Conservation (phyloP, 352 stramenopile species). For the Pelagophyceae sp. region DNA sequence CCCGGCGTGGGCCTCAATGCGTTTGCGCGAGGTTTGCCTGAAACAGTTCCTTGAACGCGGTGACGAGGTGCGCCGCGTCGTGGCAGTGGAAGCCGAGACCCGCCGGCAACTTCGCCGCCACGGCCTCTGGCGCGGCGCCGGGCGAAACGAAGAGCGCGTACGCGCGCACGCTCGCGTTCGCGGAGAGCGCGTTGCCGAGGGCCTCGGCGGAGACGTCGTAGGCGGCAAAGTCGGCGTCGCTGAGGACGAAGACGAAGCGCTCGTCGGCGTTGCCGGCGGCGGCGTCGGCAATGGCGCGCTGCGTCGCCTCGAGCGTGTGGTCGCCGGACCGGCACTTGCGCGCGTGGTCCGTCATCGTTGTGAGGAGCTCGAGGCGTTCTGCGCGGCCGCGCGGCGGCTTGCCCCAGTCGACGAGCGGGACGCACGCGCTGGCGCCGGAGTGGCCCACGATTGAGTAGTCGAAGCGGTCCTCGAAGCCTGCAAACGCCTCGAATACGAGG, state of each 20-base stretch:
- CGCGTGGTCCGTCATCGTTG: background rate
- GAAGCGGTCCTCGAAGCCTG: too few species aligned
- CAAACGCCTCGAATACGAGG: conserved; percentile 78
- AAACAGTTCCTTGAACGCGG: too few species aligned
- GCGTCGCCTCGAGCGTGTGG: background rate
- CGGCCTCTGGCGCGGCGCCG: too few species aligned
- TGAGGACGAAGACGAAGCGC: background rate
- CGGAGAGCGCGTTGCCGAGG: too few species aligned
- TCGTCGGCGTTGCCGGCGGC: background rate
- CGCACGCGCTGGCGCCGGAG: background rate
- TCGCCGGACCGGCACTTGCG: background rate
- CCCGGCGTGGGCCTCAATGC: too few species aligned
- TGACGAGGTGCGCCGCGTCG: too few species aligned
- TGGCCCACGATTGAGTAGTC: background rate
- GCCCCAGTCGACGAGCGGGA: background rate
- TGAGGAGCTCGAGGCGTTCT: background rate
- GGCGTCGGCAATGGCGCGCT: background rate
- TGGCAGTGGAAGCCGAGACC: too few species aligned
- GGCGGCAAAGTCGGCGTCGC: background rate
- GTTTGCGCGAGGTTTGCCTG: too few species aligned
- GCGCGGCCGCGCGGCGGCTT: too few species aligned
- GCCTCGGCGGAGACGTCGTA: background rate
- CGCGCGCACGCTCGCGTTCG: too few species aligned
- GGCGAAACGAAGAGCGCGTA: too few species aligned
- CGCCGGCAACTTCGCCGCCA: too few species aligned